A percentile compares a stretch with the other conserved stretches of the same genome.
phyloP scores from a whole-genome alignment of 345 rosid genomes.

The thale cress (Arabidopsis thaliana) region DNA sequence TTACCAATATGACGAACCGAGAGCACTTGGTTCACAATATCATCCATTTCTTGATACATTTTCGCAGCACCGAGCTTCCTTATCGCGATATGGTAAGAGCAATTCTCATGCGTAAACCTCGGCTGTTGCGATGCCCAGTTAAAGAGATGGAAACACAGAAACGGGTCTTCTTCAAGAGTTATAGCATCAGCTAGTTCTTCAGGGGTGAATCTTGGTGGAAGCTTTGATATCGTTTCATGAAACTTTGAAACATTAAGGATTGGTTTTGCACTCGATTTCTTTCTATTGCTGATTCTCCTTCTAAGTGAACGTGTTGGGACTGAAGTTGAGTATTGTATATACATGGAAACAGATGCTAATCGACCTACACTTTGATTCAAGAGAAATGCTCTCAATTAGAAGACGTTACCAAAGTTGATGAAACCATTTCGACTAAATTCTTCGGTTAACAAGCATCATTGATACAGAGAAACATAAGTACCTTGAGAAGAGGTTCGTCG shows the following conservation, averaged over 20 bases:
- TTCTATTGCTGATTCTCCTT: constrained; percentile 66
- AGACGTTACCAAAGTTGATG: neutral
- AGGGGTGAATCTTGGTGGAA: constrained; percentile 72
- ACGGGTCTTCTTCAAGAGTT: constrained; percentile 66
- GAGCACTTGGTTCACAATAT: constrained; percentile 78
- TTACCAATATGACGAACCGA: constrained; percentile 63
- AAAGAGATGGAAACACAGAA: constrained; percentile 76
- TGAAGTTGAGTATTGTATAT: constrained; percentile 55
- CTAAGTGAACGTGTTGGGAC: constrained; percentile 61
- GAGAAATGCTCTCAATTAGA: neutral
- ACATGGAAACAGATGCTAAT: constrained; percentile 22
- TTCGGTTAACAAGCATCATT: neutral
- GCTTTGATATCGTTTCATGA: constrained; percentile 55
- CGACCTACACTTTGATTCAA: constrained; percentile 23
- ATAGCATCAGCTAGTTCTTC: constrained; percentile 69
- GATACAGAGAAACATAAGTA: constrained; percentile 34
- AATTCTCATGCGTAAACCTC: constrained; percentile 69
- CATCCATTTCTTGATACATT: constrained; percentile 88
- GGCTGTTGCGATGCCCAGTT: constrained; percentile 87
- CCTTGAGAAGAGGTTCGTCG: constrained; percentile 52
- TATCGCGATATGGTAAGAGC: constrained; percentile 67
- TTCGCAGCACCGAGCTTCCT: constrained; percentile 84
- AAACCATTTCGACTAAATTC: neutral
- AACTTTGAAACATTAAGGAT: constrained; percentile 61
- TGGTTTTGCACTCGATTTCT: constrained; percentile 54